Evolutionary conservation across 805 yeast genomes (phyloP), one percentile per base, ranked within the genome.

Genomic region (Candida anglica): DNA sequence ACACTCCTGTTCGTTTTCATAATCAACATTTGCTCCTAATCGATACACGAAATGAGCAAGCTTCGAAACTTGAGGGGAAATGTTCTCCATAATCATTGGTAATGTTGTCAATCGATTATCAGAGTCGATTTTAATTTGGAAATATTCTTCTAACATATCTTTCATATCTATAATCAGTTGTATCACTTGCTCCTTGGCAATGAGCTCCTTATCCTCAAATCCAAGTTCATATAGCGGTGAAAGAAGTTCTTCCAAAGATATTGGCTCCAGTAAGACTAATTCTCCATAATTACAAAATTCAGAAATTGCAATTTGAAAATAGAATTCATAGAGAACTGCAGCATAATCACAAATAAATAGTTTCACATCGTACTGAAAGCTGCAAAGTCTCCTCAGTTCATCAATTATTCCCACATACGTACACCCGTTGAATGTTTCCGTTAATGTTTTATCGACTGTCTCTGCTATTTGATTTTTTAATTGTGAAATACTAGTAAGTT

Each of bases 331-430:
- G 19, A 81, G 66, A 1, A 86, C 52, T 0, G 84, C 70, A 0
- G 81, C 86, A 55, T 87, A 93, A 56, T 91, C 96, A 14, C 91
- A 77, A 16, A 93, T 58, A 51, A 73, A 82, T 10, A 93, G 63
- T 38, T 79, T 77, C 6, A 88, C 82, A 46, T 82, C 96, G 50
- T 79, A 74, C 53, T 93, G 98, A 28, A 91, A 66, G n/a, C 95
- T 83, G 10, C 84, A 80, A 15, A 91, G 62, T 28, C 97, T 63
- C 40, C 77, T 72, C 9, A 58, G 50, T 8, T 73, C 72, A 52
- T 91, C 98, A 2, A 86, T 89, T 3, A 91, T 60, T 0, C 98
- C 98, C 6, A 93, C 81, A 50, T 72, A 86, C 0, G 81, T 75
- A 32, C 82, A 74, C 35, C 83, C 76, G 6, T 81, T 71, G 55